Evolutionary conservation across 345 rosid species (phyloP).

Genomic region (Bruguiera gymnorhiza): DNA sequence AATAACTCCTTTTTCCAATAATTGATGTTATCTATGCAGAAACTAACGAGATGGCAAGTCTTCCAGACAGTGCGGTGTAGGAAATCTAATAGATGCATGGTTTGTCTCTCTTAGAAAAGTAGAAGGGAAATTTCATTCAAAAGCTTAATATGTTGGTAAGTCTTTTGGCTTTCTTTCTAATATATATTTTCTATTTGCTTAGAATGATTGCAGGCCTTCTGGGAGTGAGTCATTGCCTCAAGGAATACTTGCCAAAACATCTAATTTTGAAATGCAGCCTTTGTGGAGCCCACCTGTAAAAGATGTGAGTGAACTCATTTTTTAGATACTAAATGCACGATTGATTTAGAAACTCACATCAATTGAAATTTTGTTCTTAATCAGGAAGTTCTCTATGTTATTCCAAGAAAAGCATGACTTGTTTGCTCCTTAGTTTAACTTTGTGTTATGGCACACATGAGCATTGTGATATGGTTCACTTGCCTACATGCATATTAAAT

Average conservation of each 20-base stretch:
- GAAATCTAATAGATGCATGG: conserved; percentile 53
- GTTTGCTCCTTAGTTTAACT: neutral
- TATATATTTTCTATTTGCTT: conserved; percentile 2
- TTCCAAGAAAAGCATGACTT: neutral
- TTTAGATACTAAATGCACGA: neutral
- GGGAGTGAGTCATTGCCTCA: conserved; percentile 63
- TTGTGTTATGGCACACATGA: neutral
- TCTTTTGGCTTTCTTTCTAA: conserved; percentile 12
- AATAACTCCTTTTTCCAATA: neutral
- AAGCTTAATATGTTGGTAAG: neutral
- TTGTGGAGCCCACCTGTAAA: conserved; percentile 45
- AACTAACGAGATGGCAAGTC: conserved; percentile 46
- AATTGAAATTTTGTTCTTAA: neutral
- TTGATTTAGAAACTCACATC: neutral
- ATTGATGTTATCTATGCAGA: conserved; percentile 41
- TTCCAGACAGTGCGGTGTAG: conserved; percentile 27
- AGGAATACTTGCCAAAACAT: conserved; percentile 56
- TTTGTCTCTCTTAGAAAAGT: conserved; percentile 26
- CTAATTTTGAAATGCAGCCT: conserved; percentile 58
- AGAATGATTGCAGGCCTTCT: conserved; percentile 49
- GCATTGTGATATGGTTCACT: neutral
- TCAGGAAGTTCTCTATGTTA: neutral
- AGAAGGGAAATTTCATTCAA: neutral
- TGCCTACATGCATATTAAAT: neutral
- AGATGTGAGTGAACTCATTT: conserved; percentile 31